phyloP scores from a whole-genome alignment of 441 rosid genomes.

The Eutrema salsugineum region DNA sequence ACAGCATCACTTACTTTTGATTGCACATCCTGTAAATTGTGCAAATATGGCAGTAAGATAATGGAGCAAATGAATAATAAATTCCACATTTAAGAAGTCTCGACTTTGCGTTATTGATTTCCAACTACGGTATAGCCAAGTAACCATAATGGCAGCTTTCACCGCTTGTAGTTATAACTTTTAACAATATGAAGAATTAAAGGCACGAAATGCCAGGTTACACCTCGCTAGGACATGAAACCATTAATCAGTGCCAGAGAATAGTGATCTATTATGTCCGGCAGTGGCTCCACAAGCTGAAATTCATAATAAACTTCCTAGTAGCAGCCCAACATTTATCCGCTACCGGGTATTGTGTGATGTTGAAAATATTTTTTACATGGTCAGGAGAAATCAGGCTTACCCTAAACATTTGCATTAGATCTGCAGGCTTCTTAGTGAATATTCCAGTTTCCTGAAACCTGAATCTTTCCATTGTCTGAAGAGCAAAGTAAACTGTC shows the following conservation, averaged over 20 bases:
- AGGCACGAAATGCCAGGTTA: neutral
- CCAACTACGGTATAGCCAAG: neutral
- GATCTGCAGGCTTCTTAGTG: slow-evolving; percentile 83
- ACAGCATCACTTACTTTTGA: slow-evolving; percentile 92
- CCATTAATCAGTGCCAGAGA: neutral
- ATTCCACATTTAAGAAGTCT: neutral
- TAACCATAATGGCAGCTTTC: slow-evolving; percentile 2
- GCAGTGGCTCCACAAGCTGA: neutral
- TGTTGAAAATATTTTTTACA: neutral
- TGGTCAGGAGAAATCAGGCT: slow-evolving; percentile 17
- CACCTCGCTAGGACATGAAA: neutral
- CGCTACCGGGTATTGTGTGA: neutral
- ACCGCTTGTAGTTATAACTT: neutral
- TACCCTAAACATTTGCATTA: slow-evolving; percentile 98
- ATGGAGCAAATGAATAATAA: neutral
- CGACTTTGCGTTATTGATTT: neutral
- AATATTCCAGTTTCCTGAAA: slow-evolving; percentile 78
- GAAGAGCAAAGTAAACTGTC: slow-evolving; percentile 27
- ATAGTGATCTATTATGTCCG: neutral
- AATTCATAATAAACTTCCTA: neutral
- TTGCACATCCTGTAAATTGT: slow-evolving; percentile 78
- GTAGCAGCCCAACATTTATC: neutral
- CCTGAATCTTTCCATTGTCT: slow-evolving; percentile 98
- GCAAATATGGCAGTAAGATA: slow-evolving; percentile 2
- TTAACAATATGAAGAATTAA: neutral